Conservation (phyloP, 371 early-diverging fungal genomes). For the Lichtheimia ornata region DNA sequence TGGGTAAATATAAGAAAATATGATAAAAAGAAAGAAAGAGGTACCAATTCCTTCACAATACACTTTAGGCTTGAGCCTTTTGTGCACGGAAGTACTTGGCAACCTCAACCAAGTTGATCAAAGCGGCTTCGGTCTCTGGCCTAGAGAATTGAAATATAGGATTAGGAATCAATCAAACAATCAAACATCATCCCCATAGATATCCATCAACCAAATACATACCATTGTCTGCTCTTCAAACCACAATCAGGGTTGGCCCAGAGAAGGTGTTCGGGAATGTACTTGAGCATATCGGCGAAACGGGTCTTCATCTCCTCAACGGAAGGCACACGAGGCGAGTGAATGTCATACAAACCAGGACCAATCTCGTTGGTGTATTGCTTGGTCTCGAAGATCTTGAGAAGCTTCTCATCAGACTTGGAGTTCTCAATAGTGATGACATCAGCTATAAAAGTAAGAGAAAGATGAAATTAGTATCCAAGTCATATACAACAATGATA, state of each 20-base stretch:
- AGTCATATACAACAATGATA: background rate
- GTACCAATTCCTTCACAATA: background rate
- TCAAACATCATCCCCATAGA: constrained; percentile 53
- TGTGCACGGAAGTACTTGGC: constrained; percentile 70
- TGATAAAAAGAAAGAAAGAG: too few relatives aligned
- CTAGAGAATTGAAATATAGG: constrained; percentile 34
- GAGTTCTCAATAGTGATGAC: constrained; percentile 97
- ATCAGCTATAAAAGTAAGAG: constrained; percentile 62
- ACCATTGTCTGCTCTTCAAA: constrained; percentile 94
- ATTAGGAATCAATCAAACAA: background rate
- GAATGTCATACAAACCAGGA: constrained; percentile 97
- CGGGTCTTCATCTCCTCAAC: constrained; percentile 86
- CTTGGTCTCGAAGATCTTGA: constrained; percentile 81
- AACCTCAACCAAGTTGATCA: constrained; percentile 85
- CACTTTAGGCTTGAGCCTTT: constrained; percentile 20
- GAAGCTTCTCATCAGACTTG: constrained; percentile 93
- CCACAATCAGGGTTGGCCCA: constrained; percentile 99
- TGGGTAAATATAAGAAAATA: constrained; percentile 11
- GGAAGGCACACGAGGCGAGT: constrained; percentile 94
- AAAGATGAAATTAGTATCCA: constrained; percentile 2
- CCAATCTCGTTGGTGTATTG: constrained; percentile 91
- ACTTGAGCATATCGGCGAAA: constrained; percentile 76
- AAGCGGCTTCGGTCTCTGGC: constrained; percentile 86
- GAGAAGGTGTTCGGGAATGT: constrained; percentile 71
- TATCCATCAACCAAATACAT: constrained; percentile 21